phyloP scores from a whole-genome alignment of 805 yeast species.

The Huiozyma naganishii region DNA sequence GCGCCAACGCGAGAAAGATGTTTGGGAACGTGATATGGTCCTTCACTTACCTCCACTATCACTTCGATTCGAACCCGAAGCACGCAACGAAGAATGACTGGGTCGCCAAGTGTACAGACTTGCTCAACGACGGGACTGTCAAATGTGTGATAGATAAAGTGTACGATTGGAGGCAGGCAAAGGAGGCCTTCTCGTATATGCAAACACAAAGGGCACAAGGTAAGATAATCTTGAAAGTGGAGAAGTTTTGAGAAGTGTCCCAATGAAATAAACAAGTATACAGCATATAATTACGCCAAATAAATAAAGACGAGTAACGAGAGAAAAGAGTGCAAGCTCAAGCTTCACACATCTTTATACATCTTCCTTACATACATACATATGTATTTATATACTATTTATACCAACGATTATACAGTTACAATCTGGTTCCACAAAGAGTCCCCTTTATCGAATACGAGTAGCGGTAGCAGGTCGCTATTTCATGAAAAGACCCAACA shows the following conservation, averaged over 20 bases:
- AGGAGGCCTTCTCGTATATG: constrained; percentile 44
- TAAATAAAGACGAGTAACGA: background rate
- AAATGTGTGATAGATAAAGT: constrained; percentile 44
- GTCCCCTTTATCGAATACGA: no score
- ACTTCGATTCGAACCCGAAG: constrained; percentile 25
- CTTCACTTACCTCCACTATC: constrained; percentile 28
- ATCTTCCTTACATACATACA: background rate
- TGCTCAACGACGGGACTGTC: constrained; percentile 39
- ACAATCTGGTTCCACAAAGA: no score
- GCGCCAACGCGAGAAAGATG: constrained; percentile 28
- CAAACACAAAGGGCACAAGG: constrained; percentile 49
- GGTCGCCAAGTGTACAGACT: constrained; percentile 33
- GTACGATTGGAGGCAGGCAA: constrained; percentile 42
- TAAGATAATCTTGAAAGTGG: constrained; percentile 45
- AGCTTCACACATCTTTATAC: background rate
- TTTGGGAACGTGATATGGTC: constrained; percentile 29
- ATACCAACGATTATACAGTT: no score
- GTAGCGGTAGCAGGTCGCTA: constrained; percentile 3
- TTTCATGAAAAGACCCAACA: constrained; percentile 25
- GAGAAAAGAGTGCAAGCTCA: background rate
- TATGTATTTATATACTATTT: no score
- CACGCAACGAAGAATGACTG: constrained; percentile 27
- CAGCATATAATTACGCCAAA: background rate
- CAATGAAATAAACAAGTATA: background rate
- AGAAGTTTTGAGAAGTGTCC: constrained; percentile 24